These are phyloP conservation scores for Crepidotus variabilis DNA, from an alignment of 768 basidiomycete genomes.

Conservation along the genomic window DNA sequence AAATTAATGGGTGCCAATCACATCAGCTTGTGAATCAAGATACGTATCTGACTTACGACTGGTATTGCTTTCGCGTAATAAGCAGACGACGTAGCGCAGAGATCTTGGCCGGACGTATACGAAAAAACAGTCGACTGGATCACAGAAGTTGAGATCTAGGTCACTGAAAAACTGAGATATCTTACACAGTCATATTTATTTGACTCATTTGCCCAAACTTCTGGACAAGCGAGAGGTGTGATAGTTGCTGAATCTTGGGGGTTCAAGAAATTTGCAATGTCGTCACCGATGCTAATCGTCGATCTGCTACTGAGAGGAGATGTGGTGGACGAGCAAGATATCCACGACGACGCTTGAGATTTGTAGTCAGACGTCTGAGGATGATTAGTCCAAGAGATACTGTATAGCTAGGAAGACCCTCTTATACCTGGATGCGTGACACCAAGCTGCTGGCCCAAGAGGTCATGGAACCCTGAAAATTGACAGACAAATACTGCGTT, in stretches of 20 bases:
- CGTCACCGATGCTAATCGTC: conserved; percentile 24
- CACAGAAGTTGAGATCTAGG: not conserved
- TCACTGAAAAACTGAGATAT: not conserved
- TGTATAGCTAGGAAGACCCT: too few species aligned
- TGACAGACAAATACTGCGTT: conserved; percentile 27
- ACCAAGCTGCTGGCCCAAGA: conserved; percentile 37
- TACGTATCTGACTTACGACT: conserved; percentile 21
- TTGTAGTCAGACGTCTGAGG: conserved; percentile 29
- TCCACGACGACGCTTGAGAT: conserved; percentile 29
- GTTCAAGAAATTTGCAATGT: conserved; percentile 25
- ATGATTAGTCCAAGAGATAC: not conserved
- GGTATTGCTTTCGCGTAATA: conserved; percentile 34
- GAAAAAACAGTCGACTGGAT: conserved; percentile 40
- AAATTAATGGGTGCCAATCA: not conserved
- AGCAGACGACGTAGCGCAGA: conserved; percentile 34
- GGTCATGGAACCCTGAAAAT: conserved; percentile 31
- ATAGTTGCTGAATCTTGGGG: conserved; percentile 20
- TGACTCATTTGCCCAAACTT: conserved; percentile 44
- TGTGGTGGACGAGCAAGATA: conserved; percentile 36
- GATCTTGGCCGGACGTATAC: conserved; percentile 35
- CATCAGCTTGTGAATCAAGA: not conserved
- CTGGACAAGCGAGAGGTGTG: conserved; percentile 40
- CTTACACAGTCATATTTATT: conserved; percentile 43
- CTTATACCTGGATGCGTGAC: conserved; percentile 35
- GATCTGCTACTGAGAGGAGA: conserved; percentile 16